Conservation (phyloP, 1,284 basidiomycete genomes). For the Fomitiporia mediterranea region DNA sequence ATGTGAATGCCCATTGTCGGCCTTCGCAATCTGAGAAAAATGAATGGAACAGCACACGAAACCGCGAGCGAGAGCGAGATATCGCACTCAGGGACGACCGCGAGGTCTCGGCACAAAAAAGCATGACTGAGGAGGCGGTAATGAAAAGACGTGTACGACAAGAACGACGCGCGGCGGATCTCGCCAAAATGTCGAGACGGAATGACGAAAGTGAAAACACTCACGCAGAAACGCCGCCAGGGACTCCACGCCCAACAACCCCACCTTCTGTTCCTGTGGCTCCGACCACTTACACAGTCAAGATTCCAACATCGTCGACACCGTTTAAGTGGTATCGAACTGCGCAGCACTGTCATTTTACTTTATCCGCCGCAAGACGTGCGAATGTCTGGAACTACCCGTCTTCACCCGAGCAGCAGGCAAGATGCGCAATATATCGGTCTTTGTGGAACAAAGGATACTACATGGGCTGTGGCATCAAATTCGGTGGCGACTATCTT, state of each 20-base stretch:
- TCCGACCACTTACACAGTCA: constrained; percentile 45
- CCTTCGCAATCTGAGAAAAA: constrained; percentile 51
- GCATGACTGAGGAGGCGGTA: constrained; percentile 57
- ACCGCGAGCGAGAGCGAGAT: constrained; percentile 42
- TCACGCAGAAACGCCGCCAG: constrained; percentile 10
- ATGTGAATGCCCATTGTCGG: constrained; percentile 55
- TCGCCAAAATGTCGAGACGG: constrained; percentile 30
- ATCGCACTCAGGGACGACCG: constrained; percentile 41
- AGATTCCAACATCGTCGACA: constrained; percentile 59
- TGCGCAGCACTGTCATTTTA: constrained; percentile 40
- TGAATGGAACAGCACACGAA: constrained; percentile 51
- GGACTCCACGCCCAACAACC: constrained; percentile 24
- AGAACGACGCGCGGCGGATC: constrained; percentile 42
- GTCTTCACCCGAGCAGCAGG: constrained; percentile 54
- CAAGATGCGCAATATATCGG: constrained; percentile 75
- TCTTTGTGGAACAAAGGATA: constrained; percentile 78
- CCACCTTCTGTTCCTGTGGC: constrained; percentile 22
- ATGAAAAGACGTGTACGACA: constrained; percentile 69
- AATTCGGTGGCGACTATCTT: constrained; percentile 94
- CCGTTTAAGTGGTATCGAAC: constrained; percentile 58
- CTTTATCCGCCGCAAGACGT: constrained; percentile 54
- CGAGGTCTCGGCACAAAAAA: constrained; percentile 40
- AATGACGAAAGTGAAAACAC: constrained; percentile 24
- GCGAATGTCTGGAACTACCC: constrained; percentile 82
- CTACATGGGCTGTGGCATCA: constrained; percentile 83